These are phyloP conservation scores for Pseudomicrostroma phylloplanum DNA, from an alignment of 1,284 basidiomycete genomes.

Conservation along the genomic window DNA sequence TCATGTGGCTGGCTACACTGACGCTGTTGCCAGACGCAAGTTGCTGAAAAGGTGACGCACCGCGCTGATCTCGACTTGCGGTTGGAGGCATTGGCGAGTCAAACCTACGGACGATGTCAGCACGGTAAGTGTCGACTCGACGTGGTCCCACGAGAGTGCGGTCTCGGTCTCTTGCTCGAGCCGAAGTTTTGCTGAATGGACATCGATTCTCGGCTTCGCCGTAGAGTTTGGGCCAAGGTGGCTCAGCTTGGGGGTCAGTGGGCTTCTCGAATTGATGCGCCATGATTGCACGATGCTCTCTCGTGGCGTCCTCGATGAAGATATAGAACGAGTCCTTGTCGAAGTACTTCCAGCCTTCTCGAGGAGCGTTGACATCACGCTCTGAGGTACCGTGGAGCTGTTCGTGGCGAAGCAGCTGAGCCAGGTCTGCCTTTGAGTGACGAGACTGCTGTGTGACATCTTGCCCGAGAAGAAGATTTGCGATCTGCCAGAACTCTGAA, in stretches of 20 bases:
- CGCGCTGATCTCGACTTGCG: neutral
- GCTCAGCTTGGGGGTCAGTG: conserved; percentile 20
- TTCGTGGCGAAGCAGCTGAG: conserved; percentile 73
- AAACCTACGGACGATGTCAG: too few species aligned
- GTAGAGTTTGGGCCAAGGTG: conserved; percentile 57
- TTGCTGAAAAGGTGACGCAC: conserved; percentile 23
- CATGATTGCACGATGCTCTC: conserved; percentile 61
- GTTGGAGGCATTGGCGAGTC: too few species aligned
- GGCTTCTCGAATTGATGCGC: conserved; percentile 56
- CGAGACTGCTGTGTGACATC: conserved; percentile 14
- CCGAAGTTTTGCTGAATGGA: conserved; percentile 37
- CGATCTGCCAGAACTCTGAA: conserved; percentile 22
- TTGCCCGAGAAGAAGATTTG: conserved; percentile 16
- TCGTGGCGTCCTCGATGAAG: conserved; percentile 80
- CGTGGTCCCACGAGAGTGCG: too few species aligned
- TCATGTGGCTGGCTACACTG: conserved; percentile 74
- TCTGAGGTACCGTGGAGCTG: conserved; percentile 79
- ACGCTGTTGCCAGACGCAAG: conserved; percentile 67
- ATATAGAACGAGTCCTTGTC: conserved; percentile 70
- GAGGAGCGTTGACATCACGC: conserved; percentile 78
- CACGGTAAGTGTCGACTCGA: too few species aligned
- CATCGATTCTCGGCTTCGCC: conserved; percentile 52
- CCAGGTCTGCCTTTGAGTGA: conserved; percentile 44
- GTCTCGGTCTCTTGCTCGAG: too few species aligned
- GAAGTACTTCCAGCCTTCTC: conserved; percentile 86